These are phyloP conservation scores for Calamus simplicifolius DNA, from an alignment of 176 grass and related monocot genomes.

Conservation along the genomic window DNA sequence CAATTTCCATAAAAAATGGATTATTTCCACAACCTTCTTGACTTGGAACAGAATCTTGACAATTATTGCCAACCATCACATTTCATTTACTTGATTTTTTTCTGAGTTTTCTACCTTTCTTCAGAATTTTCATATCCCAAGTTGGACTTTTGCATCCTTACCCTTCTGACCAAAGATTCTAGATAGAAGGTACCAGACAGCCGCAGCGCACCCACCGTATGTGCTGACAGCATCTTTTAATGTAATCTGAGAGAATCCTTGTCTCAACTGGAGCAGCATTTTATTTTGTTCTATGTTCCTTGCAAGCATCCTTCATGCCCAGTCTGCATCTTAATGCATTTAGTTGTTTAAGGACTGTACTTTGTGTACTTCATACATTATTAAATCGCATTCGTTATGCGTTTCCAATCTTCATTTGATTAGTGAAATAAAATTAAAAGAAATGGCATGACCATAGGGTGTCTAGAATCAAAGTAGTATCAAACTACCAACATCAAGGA, in stretches of 20 bases:
- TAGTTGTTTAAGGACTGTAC: no score
- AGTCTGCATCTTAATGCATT: slow-evolving; percentile 18
- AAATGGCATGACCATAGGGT: neutral
- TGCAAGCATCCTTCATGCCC: slow-evolving; percentile 84
- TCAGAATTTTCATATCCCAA: slow-evolving; percentile 87
- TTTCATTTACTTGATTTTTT: slow-evolving; percentile 25
- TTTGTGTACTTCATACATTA: no score
- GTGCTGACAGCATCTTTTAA: slow-evolving; percentile 53
- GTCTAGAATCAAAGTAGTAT: neutral
- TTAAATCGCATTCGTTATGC: no score
- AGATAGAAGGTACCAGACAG: slow-evolving; percentile 45
- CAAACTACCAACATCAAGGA: neutral
- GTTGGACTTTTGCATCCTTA: slow-evolving; percentile 53
- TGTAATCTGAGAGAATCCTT: slow-evolving; percentile 75
- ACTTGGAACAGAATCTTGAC: slow-evolving; percentile 22
- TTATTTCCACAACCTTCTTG: slow-evolving; percentile 21
- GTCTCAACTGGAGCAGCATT: slow-evolving; percentile 43
- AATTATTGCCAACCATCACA: slow-evolving; percentile 9
- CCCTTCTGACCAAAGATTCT: slow-evolving; percentile 74
- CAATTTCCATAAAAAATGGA: slow-evolving; percentile 24
- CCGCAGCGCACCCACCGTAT: slow-evolving; percentile 35
- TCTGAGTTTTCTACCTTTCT: slow-evolving; percentile 48
- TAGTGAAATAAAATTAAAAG: no score
- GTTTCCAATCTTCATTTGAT: no score
- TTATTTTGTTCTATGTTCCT: slow-evolving; percentile 60